Percentiles rank a stretch among this genome's conserved stretches.
Evolutionary conservation across 495 filamentous ascomycete genomes (phyloP).

Genomic region (Paragyromitra xinjiangensis): DNA sequence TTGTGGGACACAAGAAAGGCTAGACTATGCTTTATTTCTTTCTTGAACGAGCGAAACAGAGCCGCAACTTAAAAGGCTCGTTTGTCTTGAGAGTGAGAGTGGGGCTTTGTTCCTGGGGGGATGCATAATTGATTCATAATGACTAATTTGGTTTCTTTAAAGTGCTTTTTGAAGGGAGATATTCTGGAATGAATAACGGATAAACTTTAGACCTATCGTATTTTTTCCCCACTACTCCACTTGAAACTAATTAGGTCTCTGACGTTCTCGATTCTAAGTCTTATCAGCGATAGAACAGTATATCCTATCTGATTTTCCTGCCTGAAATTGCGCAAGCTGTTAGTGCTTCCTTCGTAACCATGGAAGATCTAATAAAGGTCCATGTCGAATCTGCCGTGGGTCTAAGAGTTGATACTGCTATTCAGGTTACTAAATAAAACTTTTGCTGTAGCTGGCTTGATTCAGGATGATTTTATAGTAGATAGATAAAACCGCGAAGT

Average conservation of each 20-base stretch:
- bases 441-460: not conserved
- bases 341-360: not conserved
- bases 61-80: not conserved
- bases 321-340: not conserved
- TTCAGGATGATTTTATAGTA: not conserved
- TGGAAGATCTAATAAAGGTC: not conserved
- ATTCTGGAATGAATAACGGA: not conserved
- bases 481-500: not conserved
- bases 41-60: not conserved
- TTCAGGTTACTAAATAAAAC: not conserved
- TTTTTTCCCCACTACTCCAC: too few relatives aligned
- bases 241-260: too few relatives aligned
- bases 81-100: too few relatives aligned
- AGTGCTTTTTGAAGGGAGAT: not conserved
- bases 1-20: conserved; percentile 1
- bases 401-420: not conserved
- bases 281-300: too few relatives aligned
- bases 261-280: too few relatives aligned
- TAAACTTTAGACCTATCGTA: too few relatives aligned
- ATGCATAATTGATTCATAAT: not conserved
- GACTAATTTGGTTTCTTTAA: not conserved
- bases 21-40: not conserved
- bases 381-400: not conserved
- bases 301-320: too few relatives aligned
- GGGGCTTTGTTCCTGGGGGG: too few relatives aligned